A percentile compares a stretch with the other conserved stretches of the same genome.
These are phyloP conservation scores for Suhomyces panamericanus DNA, from an alignment of 1,139 yeast species.

Conservation along the genomic window DNA sequence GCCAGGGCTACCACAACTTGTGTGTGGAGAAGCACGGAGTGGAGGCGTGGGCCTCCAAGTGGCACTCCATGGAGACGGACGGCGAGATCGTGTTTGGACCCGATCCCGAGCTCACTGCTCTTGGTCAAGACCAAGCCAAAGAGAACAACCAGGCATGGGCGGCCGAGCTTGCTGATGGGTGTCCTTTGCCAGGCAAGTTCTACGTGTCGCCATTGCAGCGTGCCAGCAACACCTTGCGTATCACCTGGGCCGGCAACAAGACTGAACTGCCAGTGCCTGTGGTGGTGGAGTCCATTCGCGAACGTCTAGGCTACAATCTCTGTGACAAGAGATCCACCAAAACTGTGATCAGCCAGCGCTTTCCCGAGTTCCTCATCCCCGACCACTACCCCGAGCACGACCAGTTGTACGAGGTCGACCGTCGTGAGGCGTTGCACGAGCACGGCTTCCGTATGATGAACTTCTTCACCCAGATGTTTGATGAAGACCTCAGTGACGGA, in stretches of 20 bases:
- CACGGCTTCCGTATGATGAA: conserved; percentile 23
- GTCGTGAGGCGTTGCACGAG: conserved; percentile 22
- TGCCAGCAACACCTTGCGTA: conserved; percentile 22
- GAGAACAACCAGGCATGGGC: conserved; percentile 25
- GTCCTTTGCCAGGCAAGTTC: conserved; percentile 25
- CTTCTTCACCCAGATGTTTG: conserved; percentile 24
- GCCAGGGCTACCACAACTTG: conserved; percentile 47
- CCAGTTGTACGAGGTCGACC: conserved; percentile 15
- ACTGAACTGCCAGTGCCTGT: conserved; percentile 16
- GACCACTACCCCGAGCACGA: conserved; percentile 24
- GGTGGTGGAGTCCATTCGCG: conserved; percentile 18
- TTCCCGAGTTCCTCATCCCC: conserved; percentile 30
- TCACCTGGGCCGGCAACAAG: conserved; percentile 25
- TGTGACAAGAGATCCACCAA: conserved; percentile 31
- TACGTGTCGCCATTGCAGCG: conserved; percentile 29
- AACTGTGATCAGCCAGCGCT: conserved; percentile 36
- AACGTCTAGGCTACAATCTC: conserved; percentile 21
- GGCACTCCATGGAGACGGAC: conserved; percentile 44
- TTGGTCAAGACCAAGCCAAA: conserved; percentile 40
- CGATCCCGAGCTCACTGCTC: conserved; percentile 44
- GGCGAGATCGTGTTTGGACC: conserved; percentile 50
- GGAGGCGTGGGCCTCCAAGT: conserved; percentile 41
- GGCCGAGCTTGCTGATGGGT: conserved; percentile 19
- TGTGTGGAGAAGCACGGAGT: conserved; percentile 45
- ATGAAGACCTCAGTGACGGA: conserved; percentile 20